Percentiles rank a stretch among this genome's conserved stretches.
Conservation (phyloP, 2,329 filamentous ascomycete species). For the Fusarium xyrophilum region DNA sequence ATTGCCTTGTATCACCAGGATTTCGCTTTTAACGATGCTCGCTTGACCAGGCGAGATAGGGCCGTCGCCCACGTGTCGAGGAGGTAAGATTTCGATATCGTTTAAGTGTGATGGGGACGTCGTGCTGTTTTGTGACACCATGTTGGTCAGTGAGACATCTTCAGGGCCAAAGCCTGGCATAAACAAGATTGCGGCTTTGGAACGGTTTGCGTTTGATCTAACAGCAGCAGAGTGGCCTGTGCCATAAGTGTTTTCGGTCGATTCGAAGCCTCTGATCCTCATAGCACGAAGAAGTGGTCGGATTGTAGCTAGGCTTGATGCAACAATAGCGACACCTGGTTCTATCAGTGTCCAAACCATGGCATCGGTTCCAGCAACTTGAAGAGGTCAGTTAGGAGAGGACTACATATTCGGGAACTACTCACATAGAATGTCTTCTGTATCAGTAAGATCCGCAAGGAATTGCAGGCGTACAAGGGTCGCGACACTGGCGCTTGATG, state of each 20-base stretch:
- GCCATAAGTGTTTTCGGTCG: conserved; percentile 48
- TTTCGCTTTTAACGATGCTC: conserved; percentile 45
- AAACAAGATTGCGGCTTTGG: conserved; percentile 17
- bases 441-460: conserved; percentile 53
- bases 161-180: conserved; percentile 44
- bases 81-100: conserved; percentile 27
- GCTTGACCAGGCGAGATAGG: conserved; percentile 26
- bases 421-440: conserved; percentile 57
- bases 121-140: conserved; percentile 30
- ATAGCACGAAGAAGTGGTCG: conserved; percentile 60
- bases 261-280: conserved; percentile 56
- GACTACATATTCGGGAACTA: background rate
- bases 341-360: conserved; percentile 66
- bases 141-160: conserved; percentile 47
- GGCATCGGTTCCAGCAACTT: conserved; percentile 58
- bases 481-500: conserved; percentile 57
- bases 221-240: conserved; percentile 38
- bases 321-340: conserved; percentile 62
- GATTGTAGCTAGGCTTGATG: conserved; percentile 61
- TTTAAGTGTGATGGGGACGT: background rate
- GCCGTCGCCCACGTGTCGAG: conserved; percentile 25
- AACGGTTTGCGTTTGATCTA: conserved; percentile 37
- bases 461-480: conserved; percentile 61
- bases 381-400: conserved; percentile 20
- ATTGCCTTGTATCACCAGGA: conserved; percentile 48